Conservation (phyloP, 208 protist genomes). For the Trypanosoma conorhini region DNA sequence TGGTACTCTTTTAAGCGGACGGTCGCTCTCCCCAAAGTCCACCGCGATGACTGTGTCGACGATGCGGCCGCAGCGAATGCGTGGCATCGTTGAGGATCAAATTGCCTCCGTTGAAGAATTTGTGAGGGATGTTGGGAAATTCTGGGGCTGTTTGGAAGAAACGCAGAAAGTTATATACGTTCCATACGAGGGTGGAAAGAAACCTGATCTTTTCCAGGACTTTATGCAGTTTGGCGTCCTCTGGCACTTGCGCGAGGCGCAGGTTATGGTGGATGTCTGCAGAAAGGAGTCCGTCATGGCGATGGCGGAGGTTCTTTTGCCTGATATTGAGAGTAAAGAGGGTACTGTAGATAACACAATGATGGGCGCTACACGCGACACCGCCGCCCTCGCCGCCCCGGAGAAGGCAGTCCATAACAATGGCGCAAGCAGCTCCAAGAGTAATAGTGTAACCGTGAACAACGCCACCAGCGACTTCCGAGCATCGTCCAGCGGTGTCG, state of each 20-base stretch:
- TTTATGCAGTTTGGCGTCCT: slow-evolving; percentile 55
- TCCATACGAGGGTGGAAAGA: slow-evolving; percentile 17
- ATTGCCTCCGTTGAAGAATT: slow-evolving; percentile 24
- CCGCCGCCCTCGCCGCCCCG: background rate
- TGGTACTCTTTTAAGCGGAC: background rate
- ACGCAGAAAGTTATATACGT: slow-evolving; percentile 33
- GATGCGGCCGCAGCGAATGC: slow-evolving; percentile 24
- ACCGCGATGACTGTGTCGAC: slow-evolving; percentile 5
- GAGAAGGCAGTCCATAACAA: background rate
- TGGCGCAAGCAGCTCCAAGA: background rate
- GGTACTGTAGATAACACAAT: background rate
- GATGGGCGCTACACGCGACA: background rate
- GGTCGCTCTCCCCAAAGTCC: slow-evolving; percentile 10
- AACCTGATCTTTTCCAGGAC: slow-evolving; percentile 40
- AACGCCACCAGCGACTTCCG: background rate
- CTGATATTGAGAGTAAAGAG: slow-evolving; percentile 29
- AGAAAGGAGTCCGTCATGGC: slow-evolving; percentile 35
- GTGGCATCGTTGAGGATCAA: slow-evolving; percentile 21
- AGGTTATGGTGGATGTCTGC: slow-evolving; percentile 48
- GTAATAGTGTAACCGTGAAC: background rate
- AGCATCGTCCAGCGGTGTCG: background rate
- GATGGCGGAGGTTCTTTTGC: slow-evolving; percentile 42
- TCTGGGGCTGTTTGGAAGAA: slow-evolving; percentile 37
- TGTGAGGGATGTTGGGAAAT: slow-evolving; percentile 28
- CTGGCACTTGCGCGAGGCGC: slow-evolving; percentile 42